Evolutionary conservation across 2,329 filamentous ascomycete genomes (phyloP).

Genomic region (Exophiala oligosperma): DNA sequence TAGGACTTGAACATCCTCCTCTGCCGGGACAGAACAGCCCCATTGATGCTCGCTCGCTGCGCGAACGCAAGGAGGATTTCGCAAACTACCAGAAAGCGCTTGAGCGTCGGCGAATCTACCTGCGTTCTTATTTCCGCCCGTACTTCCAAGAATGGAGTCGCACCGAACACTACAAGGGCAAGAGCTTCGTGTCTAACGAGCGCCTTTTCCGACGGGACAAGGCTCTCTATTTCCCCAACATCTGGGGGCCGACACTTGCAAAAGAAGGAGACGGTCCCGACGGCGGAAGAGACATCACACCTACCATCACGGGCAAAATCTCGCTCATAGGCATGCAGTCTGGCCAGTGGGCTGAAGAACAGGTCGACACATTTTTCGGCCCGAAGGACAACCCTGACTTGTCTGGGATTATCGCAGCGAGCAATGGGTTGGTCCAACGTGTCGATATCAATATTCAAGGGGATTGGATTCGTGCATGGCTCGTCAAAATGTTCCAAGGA

Average conservation of each 20-base stretch:
- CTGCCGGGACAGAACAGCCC: slow-evolving; percentile 78
- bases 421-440: slow-evolving; percentile 62
- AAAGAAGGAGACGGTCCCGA: slow-evolving; percentile 41
- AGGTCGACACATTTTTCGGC: slow-evolving; percentile 71
- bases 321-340: slow-evolving; percentile 80
- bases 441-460: slow-evolving; percentile 90
- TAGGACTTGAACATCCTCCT: slow-evolving; percentile 77
- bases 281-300: slow-evolving; percentile 69
- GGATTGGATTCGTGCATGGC: slow-evolving; percentile 64
- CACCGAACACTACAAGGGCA: slow-evolving; percentile 78
- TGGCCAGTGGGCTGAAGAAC: slow-evolving; percentile 80
- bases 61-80: slow-evolving; percentile 75
- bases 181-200: slow-evolving; percentile 84
- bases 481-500: slow-evolving; percentile 57
- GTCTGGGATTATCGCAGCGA: slow-evolving; percentile 58
- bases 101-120: slow-evolving; percentile 72
- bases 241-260: slow-evolving; percentile 73
- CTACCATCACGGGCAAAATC: slow-evolving; percentile 69
- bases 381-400: slow-evolving; percentile 68
- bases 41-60: slow-evolving; percentile 65
- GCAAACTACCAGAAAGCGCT: slow-evolving; percentile 84
- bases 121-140: slow-evolving; percentile 74
- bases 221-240: slow-evolving; percentile 91
- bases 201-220: slow-evolving; percentile 79
- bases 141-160: slow-evolving; percentile 97